A percentile compares a stretch with the other conserved stretches of the same genome.
These are phyloP conservation scores for Schoenoplectus triqueter DNA, from an alignment of 202 grass and related monocot genomes.

Conservation along the genomic window DNA sequence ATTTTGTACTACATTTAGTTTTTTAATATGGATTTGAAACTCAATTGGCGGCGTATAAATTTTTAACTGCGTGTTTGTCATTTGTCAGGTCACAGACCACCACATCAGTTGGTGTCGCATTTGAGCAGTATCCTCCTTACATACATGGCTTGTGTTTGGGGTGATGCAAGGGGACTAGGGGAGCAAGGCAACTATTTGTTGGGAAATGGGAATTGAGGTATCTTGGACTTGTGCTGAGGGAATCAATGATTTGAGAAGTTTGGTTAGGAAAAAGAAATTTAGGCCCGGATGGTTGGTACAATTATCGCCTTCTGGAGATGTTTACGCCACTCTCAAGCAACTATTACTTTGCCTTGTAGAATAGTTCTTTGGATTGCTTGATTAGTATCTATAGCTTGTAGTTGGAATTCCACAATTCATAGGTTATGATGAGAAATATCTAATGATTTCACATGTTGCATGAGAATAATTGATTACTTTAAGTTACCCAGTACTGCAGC, in stretches of 20 bases:
- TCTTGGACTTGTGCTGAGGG: slow-evolving; percentile 29
- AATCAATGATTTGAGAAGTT: slow-evolving; percentile 26
- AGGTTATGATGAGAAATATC: slow-evolving; percentile 13
- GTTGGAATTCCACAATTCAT: neutral
- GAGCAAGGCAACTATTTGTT: slow-evolving; percentile 42
- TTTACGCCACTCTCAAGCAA: slow-evolving; percentile 33
- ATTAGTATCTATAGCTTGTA: neutral
- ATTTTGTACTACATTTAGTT: no score
- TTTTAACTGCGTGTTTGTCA: no score
- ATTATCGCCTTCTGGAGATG: neutral
- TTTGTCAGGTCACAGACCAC: neutral
- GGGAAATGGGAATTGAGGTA: slow-evolving; percentile 41
- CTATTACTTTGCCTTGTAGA: slow-evolving; percentile 29
- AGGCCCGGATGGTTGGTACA: slow-evolving; percentile 16
- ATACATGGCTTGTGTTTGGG: slow-evolving; percentile 12
- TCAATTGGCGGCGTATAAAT: no score
- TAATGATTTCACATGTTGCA: slow-evolving; percentile 26
- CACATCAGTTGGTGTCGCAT: slow-evolving; percentile 8
- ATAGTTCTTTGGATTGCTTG: neutral
- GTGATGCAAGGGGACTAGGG: slow-evolving; percentile 39
- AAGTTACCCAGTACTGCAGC: neutral
- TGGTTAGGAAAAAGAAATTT: slow-evolving; percentile 33
- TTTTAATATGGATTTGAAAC: no score
- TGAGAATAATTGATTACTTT: slow-evolving; percentile 18
- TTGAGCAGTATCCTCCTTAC: slow-evolving; percentile 27